Conservation (phyloP, 2,329 filamentous ascomycete species). For the Lanzia echinophila region DNA sequence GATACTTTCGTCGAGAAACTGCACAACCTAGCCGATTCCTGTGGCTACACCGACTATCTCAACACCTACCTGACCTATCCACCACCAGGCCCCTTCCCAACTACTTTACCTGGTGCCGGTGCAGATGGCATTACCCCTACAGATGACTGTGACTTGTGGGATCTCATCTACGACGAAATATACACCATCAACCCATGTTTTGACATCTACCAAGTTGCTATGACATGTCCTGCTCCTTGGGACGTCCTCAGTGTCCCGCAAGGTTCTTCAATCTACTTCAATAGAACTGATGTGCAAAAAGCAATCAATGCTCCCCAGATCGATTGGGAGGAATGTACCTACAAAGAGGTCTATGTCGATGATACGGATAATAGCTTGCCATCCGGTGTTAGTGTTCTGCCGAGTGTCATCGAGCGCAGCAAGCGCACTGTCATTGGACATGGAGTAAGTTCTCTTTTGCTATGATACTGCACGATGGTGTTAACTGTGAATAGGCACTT, state of each 20-base stretch:
- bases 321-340: slow-evolving; percentile 51
- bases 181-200: slow-evolving; percentile 67
- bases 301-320: slow-evolving; percentile 59
- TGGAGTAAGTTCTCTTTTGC: slow-evolving; percentile 39
- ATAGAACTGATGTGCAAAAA: slow-evolving; percentile 51
- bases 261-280: slow-evolving; percentile 56
- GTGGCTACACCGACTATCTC: slow-evolving; percentile 56
- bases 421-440: slow-evolving; percentile 69
- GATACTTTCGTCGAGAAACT: slow-evolving; percentile 48
- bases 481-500: slow-evolving; percentile 27
- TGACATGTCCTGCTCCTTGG: slow-evolving; percentile 64
- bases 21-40: slow-evolving; percentile 45
- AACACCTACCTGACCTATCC: slow-evolving; percentile 62
- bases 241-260: slow-evolving; percentile 57
- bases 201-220: slow-evolving; percentile 66
- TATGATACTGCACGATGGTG: slow-evolving; percentile 33
- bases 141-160: slow-evolving; percentile 51
- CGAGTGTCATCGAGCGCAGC: slow-evolving; percentile 65
- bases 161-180: slow-evolving; percentile 48
- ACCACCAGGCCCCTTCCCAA: slow-evolving; percentile 53
- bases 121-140: slow-evolving; percentile 30
- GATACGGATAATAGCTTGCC: slow-evolving; percentile 47
- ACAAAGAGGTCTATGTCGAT: slow-evolving; percentile 39
- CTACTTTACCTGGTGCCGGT: slow-evolving; percentile 37
- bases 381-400: slow-evolving; percentile 52